phyloP scores from a whole-genome alignment of 108 stramenopile genomes.

The Cyclostephanos invisitatus region DNA sequence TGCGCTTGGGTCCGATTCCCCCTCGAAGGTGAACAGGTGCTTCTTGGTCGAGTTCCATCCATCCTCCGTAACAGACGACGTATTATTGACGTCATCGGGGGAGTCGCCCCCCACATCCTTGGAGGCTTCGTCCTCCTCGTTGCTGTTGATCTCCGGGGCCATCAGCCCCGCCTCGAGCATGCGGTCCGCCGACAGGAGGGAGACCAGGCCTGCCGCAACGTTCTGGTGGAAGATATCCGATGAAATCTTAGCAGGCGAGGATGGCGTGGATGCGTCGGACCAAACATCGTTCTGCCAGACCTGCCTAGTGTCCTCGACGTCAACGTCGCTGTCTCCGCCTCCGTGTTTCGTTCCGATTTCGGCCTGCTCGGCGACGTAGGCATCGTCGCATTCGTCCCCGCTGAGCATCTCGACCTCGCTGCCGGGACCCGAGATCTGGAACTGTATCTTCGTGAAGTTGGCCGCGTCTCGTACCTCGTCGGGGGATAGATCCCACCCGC shows the following conservation, averaged over 20 bases:
- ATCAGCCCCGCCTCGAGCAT: constrained; percentile 27
- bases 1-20: constrained; percentile 3
- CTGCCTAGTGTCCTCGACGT: not conserved
- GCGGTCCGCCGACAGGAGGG: constrained; percentile 47
- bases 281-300: constrained; percentile 39
- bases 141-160: constrained; percentile 15
- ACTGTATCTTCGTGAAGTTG: constrained; percentile 44
- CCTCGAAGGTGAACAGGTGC: constrained; percentile 12
- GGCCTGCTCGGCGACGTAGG: not conserved
- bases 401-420: constrained; percentile 45
- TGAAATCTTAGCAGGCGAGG: constrained; percentile 27
- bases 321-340: not conserved
- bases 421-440: constrained; percentile 8
- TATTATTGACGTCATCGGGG: constrained; percentile 19
- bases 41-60: not conserved
- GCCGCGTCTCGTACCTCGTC: constrained; percentile 42
- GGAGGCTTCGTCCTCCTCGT: constrained; percentile 25
- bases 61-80: not conserved
- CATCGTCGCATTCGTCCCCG: constrained; percentile 1
- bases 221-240: constrained; percentile 59
- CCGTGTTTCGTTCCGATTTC: not conserved
- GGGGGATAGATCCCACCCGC: constrained; percentile 8
- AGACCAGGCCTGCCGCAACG: constrained; percentile 55
- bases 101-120: constrained; percentile 33
- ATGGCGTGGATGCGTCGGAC: constrained; percentile 29